Evolutionary conservation across 257 asterid species (phyloP), one percentile per base, ranked within the genome.

Genomic region (Handroanthus guayacan): DNA sequence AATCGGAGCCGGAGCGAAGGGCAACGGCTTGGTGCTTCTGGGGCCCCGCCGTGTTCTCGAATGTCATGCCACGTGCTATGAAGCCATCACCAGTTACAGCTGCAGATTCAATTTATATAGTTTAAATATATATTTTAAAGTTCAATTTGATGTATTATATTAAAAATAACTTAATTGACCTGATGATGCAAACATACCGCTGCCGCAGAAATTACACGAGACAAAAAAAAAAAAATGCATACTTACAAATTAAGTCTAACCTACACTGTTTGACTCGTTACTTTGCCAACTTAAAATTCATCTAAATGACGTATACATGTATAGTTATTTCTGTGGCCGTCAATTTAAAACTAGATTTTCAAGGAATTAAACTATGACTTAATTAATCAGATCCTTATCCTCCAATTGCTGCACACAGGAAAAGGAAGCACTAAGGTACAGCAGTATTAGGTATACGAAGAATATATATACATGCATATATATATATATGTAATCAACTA

Each of bases 11-110:
- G 0, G 90, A 85, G 0, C 92, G 90, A 1, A 90, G 83, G 51
- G 97, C 97, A 2, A 90, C 94, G 0, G 90, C 97, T 41, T 90
- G 97, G 80, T 84, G 91, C 43, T 87, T 86, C 0, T 76, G 61
- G 31, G 91, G 84, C 6, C 97, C 94, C 12, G 91, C 97, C 1
- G 91, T 87, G 86, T 91, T 89, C 57, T 86, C 88, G 76, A 89
- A 91, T 6, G 94, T 87, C 66, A 91, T 87, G 68, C 79, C 91
- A 2, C 85, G 75, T 2, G 92, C 91, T 8, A 89, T 82, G 81
- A 91, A 91, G 0, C 91, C 87, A 13, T 75, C 69, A 6, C 97
- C 91, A 5, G 75, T 39, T 45, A 83, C 87, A 37, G 86, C 96
- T 90, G 86, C 44, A 64, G 2, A 38, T 6, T 20, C 3, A 57